phyloP scores from a whole-genome alignment of 2,329 filamentous ascomycete genomes.

The Alternaria arborescens region DNA sequence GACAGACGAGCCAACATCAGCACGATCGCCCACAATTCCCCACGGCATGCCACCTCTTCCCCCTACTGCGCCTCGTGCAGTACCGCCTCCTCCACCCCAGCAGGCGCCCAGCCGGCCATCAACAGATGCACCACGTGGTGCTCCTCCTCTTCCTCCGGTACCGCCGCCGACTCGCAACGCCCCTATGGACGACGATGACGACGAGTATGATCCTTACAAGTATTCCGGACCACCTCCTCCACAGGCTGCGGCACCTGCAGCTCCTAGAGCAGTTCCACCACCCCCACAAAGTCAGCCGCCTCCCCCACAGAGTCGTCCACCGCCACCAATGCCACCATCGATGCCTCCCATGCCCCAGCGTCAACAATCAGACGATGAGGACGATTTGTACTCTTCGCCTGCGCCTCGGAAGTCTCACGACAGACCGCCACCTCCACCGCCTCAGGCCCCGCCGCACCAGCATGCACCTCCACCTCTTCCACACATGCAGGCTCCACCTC shows the following conservation, averaged over 20 bases:
- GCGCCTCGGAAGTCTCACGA: conserved; percentile 48
- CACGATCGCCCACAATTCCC: conserved; percentile 51
- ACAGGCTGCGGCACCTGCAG: conserved; percentile 33
- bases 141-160: conserved; percentile 71
- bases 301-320: conserved; percentile 42
- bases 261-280: conserved; percentile 49
- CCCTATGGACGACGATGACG: conserved; percentile 53
- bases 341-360: conserved; percentile 39
- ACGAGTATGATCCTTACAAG: conserved; percentile 74
- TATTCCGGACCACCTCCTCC: conserved; percentile 50
- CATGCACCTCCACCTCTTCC: conserved; percentile 49
- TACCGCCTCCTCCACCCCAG: conserved; percentile 67
- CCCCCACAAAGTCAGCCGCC: conserved; percentile 45
- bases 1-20: conserved; percentile 61
- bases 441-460: conserved; percentile 47
- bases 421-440: conserved; percentile 47
- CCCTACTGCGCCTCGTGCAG: conserved; percentile 51
- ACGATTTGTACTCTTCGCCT: conserved; percentile 50
- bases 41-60: conserved; percentile 48
- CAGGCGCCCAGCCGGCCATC: conserved; percentile 68
- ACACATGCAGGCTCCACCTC: conserved; percentile 49
- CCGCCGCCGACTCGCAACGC: conserved; percentile 69
- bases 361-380: conserved; percentile 46
- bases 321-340: conserved; percentile 48
- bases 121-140: conserved; percentile 71